A percentile compares a stretch with the other conserved stretches of the same genome.
phyloP scores from a whole-genome alignment of 1,284 basidiomycete genomes.

The Ganoderma lingzhi region DNA sequence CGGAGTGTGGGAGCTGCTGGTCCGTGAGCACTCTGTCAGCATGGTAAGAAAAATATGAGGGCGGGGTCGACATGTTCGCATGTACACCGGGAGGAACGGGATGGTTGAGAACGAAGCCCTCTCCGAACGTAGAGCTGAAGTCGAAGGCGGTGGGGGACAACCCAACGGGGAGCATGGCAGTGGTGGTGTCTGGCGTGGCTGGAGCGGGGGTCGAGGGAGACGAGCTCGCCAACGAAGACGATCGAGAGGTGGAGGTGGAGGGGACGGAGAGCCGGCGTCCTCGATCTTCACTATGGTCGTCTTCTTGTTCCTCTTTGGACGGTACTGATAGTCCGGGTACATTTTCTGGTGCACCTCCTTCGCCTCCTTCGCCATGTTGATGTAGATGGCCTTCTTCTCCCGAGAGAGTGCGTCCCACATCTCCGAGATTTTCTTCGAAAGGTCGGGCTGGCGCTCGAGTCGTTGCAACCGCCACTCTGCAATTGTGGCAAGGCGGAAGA shows the following conservation, averaged over 20 bases:
- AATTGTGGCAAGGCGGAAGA: background rate
- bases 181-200: background rate
- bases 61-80: background rate
- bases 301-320: slow-evolving; percentile 66
- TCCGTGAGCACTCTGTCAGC: background rate
- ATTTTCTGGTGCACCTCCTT: slow-evolving; percentile 68
- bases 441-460: background rate
- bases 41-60: background rate
- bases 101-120: background rate
- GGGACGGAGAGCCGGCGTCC: background rate
- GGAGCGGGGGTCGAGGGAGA: background rate
- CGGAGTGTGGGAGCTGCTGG: background rate
- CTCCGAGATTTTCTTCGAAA: background rate
- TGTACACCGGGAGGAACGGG: background rate
- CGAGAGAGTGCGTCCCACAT: background rate
- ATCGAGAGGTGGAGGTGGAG: no score
- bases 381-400: slow-evolving; percentile 51
- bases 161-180: background rate
- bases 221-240: background rate
- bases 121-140: background rate
- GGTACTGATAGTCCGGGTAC: slow-evolving; percentile 75
- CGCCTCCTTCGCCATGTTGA: slow-evolving; percentile 64
- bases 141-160: background rate
- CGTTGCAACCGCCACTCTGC: no score
- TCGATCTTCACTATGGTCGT: slow-evolving; percentile 33